Evolutionary conservation across 2,329 filamentous ascomycete species (phyloP).

Genomic region (Phaeomoniella chlamydospora): DNA sequence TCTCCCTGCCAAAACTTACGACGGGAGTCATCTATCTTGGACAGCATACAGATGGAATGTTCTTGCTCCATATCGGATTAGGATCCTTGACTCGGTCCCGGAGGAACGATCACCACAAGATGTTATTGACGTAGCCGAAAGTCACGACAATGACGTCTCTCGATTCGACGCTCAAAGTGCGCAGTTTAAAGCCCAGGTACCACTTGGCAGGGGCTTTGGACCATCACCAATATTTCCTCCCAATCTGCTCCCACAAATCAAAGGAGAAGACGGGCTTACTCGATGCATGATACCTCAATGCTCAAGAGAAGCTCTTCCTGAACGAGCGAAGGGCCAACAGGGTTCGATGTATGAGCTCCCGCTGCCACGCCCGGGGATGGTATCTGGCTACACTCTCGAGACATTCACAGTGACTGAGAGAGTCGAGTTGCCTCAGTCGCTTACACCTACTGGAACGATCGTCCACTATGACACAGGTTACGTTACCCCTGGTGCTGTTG

Average conservation of each 20-base stretch:
- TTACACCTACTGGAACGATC: conserved; percentile 9
- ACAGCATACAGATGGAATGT: conserved; percentile 9
- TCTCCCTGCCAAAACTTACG: conserved; percentile 5
- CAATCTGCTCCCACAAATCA: conserved; percentile 9
- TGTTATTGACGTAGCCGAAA: conserved; percentile 5
- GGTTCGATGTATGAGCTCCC: conserved; percentile 8
- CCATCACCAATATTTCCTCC: conserved; percentile 11
- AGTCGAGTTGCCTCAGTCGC: conserved; percentile 6
- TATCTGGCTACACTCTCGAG: conserved; percentile 9
- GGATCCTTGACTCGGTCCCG: conserved; percentile 4
- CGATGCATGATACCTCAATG: conserved; percentile 11
- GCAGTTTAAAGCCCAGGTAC: conserved; percentile 8
- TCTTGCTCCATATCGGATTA: conserved; percentile 8
- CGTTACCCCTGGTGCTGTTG: conserved; percentile 8
- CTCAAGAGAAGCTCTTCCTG: conserved; percentile 10
- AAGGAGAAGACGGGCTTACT: conserved; percentile 7
- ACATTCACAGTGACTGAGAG: conserved; percentile 7
- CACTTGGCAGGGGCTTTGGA: conserved; percentile 9
- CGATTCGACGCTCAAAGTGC: conserved; percentile 7
- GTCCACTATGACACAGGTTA: conserved; percentile 11
- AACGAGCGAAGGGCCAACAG: conserved; percentile 6
- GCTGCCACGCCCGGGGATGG: conserved; percentile 9
- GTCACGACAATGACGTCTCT: conserved; percentile 4
- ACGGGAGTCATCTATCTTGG: conserved; percentile 11
- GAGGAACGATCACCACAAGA: conserved; percentile 5